Evolutionary conservation across 768 basidiomycete genomes (phyloP).

Genomic region (Amylocystis lapponica): DNA sequence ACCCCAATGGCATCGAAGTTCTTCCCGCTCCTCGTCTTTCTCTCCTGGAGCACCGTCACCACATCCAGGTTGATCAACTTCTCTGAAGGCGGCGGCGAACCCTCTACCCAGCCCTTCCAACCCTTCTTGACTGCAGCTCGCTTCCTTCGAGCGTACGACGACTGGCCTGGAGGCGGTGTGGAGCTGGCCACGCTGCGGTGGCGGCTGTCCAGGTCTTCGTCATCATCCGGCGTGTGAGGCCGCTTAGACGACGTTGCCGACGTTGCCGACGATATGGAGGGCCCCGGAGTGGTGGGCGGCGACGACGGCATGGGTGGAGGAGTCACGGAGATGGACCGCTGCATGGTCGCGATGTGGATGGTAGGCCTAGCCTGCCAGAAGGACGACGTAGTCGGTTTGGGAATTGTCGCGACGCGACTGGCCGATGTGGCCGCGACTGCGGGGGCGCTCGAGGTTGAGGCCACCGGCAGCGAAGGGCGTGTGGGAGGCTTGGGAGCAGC

Average conservation of each 20-base stretch:
- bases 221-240: slow-evolving; percentile 59
- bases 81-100: slow-evolving; percentile 72
- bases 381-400: slow-evolving; percentile 32
- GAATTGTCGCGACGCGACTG: slow-evolving; percentile 12
- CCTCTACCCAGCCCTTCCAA: slow-evolving; percentile 91
- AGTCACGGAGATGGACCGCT: slow-evolving; percentile 69
- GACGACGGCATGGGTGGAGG: slow-evolving; percentile 66
- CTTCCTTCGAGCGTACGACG: slow-evolving; percentile 47
- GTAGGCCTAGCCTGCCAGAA: slow-evolving; percentile 70
- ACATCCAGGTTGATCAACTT: slow-evolving; percentile 80
- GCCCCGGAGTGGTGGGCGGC: slow-evolving; percentile 69
- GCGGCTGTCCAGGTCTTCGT: slow-evolving; percentile 11
- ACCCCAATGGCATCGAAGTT: slow-evolving; percentile 77
- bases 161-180: slow-evolving; percentile 18
- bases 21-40: slow-evolving; percentile 79
- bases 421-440: slow-evolving; percentile 13
- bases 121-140: slow-evolving; percentile 66
- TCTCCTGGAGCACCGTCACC: slow-evolving; percentile 63
- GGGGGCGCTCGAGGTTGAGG: slow-evolving; percentile 14
- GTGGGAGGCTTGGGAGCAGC: slow-evolving; percentile 20
- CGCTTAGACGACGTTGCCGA: slow-evolving; percentile 79
- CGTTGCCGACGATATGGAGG: slow-evolving; percentile 66
- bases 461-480: slow-evolving; percentile 13
- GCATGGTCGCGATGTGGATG: slow-evolving; percentile 64
- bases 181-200: slow-evolving; percentile 18